These are phyloP conservation scores for Plasmodium inui DNA, from an alignment of 169 alveolate species.

Conservation along the genomic window DNA sequence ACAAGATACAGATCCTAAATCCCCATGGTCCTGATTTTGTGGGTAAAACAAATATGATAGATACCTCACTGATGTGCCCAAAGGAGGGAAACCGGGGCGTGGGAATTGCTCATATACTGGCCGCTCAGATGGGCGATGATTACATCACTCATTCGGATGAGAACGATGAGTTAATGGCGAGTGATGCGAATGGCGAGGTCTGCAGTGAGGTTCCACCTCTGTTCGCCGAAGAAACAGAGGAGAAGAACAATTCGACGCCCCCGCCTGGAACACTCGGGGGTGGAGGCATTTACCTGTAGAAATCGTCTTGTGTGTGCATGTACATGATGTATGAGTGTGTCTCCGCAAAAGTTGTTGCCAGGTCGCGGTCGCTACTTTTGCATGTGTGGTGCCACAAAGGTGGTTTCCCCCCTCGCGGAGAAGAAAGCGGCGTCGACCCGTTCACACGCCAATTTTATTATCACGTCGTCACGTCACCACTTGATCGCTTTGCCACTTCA, in stretches of 20 bases:
- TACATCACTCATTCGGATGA: neutral
- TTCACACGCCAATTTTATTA: neutral
- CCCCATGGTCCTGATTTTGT: neutral
- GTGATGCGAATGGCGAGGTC: neutral
- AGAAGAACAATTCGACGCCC: neutral
- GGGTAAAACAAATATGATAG: neutral
- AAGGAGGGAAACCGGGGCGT: neutral
- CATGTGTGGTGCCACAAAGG: neutral
- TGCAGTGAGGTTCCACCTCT: neutral
- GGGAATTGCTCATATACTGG: neutral
- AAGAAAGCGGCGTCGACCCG: neutral
- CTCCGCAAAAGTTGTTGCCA: neutral
- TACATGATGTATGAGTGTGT: neutral
- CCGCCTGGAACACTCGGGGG: neutral
- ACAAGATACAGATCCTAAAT: conserved; percentile 20
- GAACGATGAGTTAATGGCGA: neutral
- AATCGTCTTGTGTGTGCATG: neutral
- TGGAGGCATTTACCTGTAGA: conserved; percentile 15
- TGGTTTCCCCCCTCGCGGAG: no score
- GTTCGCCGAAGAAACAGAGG: neutral
- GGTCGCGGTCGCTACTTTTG: neutral
- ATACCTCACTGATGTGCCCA: neutral
- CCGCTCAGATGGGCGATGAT: neutral
- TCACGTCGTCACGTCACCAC: neutral
- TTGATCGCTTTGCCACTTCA: neutral